Percentiles rank a stretch among this genome's conserved stretches.
Conservation (phyloP, 371 early-diverging fungal species). For the Blakeslea trispora region DNA sequence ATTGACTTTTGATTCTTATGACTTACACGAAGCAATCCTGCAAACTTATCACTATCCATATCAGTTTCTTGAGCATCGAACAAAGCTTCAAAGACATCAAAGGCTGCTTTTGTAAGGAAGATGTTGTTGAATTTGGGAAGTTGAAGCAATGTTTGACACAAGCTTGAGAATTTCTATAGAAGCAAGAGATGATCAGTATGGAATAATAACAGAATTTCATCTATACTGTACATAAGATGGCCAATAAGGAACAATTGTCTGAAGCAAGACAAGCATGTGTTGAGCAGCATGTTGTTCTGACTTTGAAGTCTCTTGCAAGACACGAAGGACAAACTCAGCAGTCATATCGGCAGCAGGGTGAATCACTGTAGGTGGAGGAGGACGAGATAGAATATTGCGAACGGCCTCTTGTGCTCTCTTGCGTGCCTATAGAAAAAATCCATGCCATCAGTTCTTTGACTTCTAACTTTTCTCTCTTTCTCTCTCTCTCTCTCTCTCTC, state of each 20-base stretch:
- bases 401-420: slow-evolving; percentile 88
- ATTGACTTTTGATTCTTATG: too few relatives aligned
- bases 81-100: slow-evolving; percentile 77
- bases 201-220: too few relatives aligned
- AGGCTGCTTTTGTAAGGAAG: slow-evolving; percentile 78
- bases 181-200: too few relatives aligned
- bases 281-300: slow-evolving; percentile 71
- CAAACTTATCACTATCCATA: slow-evolving; percentile 63
- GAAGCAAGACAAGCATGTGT: slow-evolving; percentile 79
- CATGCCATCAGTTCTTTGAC: background rate
- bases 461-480: too few relatives aligned
- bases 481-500: background rate
- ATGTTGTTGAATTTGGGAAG: slow-evolving; percentile 84
- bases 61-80: slow-evolving; percentile 57
- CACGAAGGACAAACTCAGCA: slow-evolving; percentile 71
- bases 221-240: slow-evolving; percentile 53
- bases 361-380: slow-evolving; percentile 72
- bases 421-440: slow-evolving; percentile 40
- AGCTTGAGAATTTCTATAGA: slow-evolving; percentile 53
- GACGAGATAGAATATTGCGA: slow-evolving; percentile 62
- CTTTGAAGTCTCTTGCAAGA: slow-evolving; percentile 69
- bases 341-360: slow-evolving; percentile 82
- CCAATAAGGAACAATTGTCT: slow-evolving; percentile 74
- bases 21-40: slow-evolving; percentile 43
- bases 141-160: slow-evolving; percentile 78